Evolutionary conservation across 192 early-diverging fungal genomes (phyloP).

Genomic region (Coemansia sp.): DNA sequence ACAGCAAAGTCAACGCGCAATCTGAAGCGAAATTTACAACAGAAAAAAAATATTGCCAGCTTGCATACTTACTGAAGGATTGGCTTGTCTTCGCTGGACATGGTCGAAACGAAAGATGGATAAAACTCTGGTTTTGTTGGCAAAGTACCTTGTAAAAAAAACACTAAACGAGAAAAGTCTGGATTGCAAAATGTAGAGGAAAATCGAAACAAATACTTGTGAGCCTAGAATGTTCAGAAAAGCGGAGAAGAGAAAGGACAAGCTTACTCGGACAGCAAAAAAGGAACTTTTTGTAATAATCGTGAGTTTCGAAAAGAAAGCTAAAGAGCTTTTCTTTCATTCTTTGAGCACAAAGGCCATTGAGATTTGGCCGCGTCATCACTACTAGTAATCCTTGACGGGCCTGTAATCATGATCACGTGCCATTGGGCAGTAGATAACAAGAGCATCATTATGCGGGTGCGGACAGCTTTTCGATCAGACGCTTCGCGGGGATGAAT

Average conservation of each 20-base stretch:
- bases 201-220: neutral
- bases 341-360: neutral
- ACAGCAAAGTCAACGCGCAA: neutral
- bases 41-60: neutral
- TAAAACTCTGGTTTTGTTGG: neutral
- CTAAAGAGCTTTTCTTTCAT: neutral
- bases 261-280: neutral
- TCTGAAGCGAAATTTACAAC: neutral
- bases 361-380: slow-evolving; percentile 12
- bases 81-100: slow-evolving; percentile 43
- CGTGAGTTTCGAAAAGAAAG: neutral
- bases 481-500: slow-evolving; percentile 29
- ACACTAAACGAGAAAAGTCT: neutral
- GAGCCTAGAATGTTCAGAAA: no score
- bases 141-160: slow-evolving; percentile 2
- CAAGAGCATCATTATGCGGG: no score
- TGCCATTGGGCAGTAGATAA: no score
- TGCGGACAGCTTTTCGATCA: slow-evolving; percentile 17
- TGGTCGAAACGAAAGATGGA: neutral
- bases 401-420: neutral
- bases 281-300: neutral
- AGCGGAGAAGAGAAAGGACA: neutral
- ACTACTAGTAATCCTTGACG: neutral
- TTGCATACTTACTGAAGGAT: slow-evolving; percentile 38
- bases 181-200: neutral